A percentile compares a stretch with the other conserved stretches of the same genome.
phyloP scores from a whole-genome alignment of 306 rosid species.

The Trifolium subterraneum region DNA sequence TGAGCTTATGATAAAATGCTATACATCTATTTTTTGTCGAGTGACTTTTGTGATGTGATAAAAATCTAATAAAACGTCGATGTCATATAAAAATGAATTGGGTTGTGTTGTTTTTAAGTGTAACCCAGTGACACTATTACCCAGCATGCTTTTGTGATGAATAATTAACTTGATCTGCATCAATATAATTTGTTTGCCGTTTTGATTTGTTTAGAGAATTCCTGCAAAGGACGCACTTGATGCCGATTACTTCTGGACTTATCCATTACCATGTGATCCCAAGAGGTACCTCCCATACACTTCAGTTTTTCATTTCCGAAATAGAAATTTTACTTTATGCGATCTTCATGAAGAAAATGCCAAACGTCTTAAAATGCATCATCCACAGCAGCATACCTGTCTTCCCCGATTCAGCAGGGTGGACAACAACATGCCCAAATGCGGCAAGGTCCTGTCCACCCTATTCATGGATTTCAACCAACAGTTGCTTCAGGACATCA shows the following conservation, averaged over 20 bases:
- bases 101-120: not conserved
- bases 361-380: slow-evolving; percentile 65
- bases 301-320: slow-evolving; percentile 13
- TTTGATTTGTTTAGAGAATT: slow-evolving; percentile 56
- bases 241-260: slow-evolving; percentile 80
- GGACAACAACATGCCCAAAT: slow-evolving; percentile 47
- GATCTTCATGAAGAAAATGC: slow-evolving; percentile 58
- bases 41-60: slow-evolving; percentile 10
- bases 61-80: not conserved
- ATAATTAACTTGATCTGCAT: not conserved
- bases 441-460: slow-evolving; percentile 57
- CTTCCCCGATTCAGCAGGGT: slow-evolving; percentile 61
- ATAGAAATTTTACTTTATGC: not conserved
- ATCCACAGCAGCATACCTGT: slow-evolving; percentile 60
- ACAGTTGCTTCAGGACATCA: slow-evolving; percentile 55
- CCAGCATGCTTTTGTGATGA: not conserved
- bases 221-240: slow-evolving; percentile 74
- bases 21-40: not conserved
- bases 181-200: slow-evolving; percentile 16
- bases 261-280: slow-evolving; percentile 79
- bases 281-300: slow-evolving; percentile 52
- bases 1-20: slow-evolving; percentile 7
- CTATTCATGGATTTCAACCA: slow-evolving; percentile 54
- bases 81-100: slow-evolving; percentile 3
- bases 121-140: not conserved